Conservation (phyloP, 148 eudicot genomes). For the Persicaria tinctoria region DNA sequence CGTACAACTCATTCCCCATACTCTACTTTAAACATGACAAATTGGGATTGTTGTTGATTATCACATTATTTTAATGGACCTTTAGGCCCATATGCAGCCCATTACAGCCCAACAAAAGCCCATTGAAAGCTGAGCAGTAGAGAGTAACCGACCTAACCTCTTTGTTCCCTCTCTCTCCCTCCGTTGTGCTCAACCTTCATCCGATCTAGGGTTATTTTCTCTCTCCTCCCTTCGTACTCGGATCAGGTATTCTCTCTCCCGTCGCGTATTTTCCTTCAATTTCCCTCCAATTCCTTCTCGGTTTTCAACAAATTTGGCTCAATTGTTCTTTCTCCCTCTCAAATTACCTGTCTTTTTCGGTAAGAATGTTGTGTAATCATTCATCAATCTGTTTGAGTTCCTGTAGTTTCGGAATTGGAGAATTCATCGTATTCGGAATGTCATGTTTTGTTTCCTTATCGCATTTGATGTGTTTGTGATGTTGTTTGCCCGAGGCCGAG, state of each 20-base stretch:
- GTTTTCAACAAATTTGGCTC: neutral
- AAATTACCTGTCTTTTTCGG: neutral
- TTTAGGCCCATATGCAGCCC: too few relatives aligned
- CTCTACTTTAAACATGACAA: too few relatives aligned
- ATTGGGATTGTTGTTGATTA: too few relatives aligned
- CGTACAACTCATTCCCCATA: too few relatives aligned
- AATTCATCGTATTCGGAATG: neutral
- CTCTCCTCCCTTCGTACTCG: slow-evolving; percentile 21
- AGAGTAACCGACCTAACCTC: too few relatives aligned
- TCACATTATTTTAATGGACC: too few relatives aligned
- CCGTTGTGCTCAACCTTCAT: slow-evolving; percentile 18
- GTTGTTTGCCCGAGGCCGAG: slow-evolving; percentile 29
- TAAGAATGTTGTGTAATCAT: neutral
- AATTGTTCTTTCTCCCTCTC: neutral
- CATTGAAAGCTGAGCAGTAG: too few relatives aligned
- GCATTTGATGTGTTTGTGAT: slow-evolving; percentile 9
- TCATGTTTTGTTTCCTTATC: neutral
- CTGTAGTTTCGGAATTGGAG: neutral
- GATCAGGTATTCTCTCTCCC: slow-evolving; percentile 33
- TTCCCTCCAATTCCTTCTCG: neutral
- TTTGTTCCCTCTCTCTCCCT: neutral
- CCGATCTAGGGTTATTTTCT: slow-evolving; percentile 21
- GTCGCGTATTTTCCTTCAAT: neutral
- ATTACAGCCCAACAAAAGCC: too few relatives aligned
- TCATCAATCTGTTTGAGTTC: neutral